phyloP scores from a whole-genome alignment of 805 yeast genomes.

The Saccharomycopsis javanensis region DNA sequence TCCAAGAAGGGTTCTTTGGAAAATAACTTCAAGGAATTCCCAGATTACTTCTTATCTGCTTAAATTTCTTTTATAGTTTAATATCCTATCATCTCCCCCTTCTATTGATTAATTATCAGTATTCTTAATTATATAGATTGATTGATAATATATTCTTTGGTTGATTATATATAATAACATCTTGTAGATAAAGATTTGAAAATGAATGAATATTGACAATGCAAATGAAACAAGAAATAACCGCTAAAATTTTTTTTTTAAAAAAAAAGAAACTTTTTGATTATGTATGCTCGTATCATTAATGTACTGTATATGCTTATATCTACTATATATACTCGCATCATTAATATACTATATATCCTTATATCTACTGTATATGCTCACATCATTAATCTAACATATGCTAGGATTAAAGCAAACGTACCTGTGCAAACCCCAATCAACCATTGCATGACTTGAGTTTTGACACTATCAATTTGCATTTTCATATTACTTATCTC shows the following conservation, averaged over 20 bases:
- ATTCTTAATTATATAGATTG: conserved; percentile 1
- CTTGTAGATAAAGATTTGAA: background rate
- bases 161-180: background rate
- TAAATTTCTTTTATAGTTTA: conserved; percentile 21
- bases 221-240: background rate
- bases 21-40: conserved; percentile 87
- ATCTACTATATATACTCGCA: too few relatives aligned
- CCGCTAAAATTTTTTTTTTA: too few relatives aligned
- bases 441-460: conserved; percentile 97
- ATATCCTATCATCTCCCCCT: background rate
- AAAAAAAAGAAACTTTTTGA: too few relatives aligned
- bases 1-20: conserved; percentile 93
- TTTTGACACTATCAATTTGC: conserved; percentile 90
- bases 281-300: too few relatives aligned
- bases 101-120: background rate
- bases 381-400: conserved; percentile 68
- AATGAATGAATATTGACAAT: background rate
- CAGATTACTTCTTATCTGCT: conserved; percentile 57
- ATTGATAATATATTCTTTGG: conserved; percentile 2
- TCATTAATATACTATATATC: too few relatives aligned
- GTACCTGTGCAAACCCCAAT: conserved; percentile 98
- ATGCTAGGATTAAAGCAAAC: conserved; percentile 86
- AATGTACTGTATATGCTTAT: too few relatives aligned
- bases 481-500: conserved; percentile 91
- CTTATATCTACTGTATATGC: too few relatives aligned